These are phyloP conservation scores for Hamigera avellanea DNA, from an alignment of 495 filamentous ascomycete species.

Conservation along the genomic window DNA sequence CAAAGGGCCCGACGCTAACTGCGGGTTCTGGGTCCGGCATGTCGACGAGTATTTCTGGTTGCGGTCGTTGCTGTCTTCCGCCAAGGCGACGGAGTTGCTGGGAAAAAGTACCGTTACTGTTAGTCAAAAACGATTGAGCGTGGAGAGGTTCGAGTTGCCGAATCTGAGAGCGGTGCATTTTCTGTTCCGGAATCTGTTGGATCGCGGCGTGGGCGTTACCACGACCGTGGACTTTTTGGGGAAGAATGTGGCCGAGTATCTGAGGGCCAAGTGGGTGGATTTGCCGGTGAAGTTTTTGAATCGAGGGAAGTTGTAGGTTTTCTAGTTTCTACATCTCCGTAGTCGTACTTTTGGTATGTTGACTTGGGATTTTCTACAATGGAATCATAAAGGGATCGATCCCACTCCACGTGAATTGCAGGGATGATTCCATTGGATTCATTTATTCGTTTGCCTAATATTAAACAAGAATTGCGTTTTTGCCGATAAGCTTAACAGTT, in stretches of 20 bases:
- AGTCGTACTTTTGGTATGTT: no score
- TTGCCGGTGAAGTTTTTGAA: slow-evolving; percentile 31
- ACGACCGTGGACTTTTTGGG: slow-evolving; percentile 41
- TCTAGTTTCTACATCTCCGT: no score
- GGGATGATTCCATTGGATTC: no score
- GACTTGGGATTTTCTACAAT: no score
- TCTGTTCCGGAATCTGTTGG: slow-evolving; percentile 41
- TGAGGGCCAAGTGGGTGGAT: slow-evolving; percentile 37
- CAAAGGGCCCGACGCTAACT: slow-evolving; percentile 41
- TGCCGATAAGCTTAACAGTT: no score
- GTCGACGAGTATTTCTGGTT: slow-evolving; percentile 41
- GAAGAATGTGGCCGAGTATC: slow-evolving; percentile 45
- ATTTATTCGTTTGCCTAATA: no score
- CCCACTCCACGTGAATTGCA: no score
- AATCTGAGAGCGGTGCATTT: slow-evolving; percentile 38
- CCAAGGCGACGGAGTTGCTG: slow-evolving; percentile 27
- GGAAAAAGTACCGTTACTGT: slow-evolving; percentile 24
- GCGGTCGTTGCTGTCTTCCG: slow-evolving; percentile 28
- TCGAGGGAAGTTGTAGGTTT: not conserved
- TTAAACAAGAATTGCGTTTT: no score
- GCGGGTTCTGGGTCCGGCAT: slow-evolving; percentile 41
- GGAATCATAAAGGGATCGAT: no score
- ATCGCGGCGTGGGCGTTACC: slow-evolving; percentile 39
- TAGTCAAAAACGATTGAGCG: slow-evolving; percentile 27
- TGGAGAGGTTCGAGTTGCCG: slow-evolving; percentile 41